phyloP scores from a whole-genome alignment of 176 grass and related monocot species.

The Lolium perenne region DNA sequence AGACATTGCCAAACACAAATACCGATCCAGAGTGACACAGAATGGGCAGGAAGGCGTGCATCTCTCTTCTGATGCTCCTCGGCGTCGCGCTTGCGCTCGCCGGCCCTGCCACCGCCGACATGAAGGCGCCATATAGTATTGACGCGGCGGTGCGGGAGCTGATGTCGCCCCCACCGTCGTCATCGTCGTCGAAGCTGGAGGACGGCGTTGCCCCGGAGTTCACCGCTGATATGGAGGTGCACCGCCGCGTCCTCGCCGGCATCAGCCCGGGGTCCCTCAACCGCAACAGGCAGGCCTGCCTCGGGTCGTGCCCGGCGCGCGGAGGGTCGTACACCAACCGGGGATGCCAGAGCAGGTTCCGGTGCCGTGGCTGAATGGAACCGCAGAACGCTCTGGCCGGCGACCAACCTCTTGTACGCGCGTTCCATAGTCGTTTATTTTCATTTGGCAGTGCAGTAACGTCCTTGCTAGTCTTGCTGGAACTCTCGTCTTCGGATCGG shows the following conservation, averaged over 20 bases:
- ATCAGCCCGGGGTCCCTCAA: background rate
- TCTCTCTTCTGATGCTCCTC: constrained; percentile 14
- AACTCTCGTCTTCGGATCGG: background rate
- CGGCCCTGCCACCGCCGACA: background rate
- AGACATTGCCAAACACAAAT: background rate
- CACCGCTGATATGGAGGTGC: constrained; percentile 1
- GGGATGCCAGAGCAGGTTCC: background rate
- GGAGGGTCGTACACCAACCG: constrained; percentile 38
- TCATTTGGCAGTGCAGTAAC: background rate
- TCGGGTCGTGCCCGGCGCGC: background rate
- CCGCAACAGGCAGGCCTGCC: constrained; percentile 1
- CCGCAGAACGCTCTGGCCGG: too few relatives aligned
- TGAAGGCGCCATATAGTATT: background rate
- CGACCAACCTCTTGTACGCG: background rate
- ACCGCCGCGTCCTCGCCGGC: constrained; percentile 43
- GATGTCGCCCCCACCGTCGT: background rate
- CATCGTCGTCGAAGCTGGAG: constrained; percentile 17
- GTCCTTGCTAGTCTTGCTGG: background rate
- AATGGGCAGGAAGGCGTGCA: constrained; percentile 1
- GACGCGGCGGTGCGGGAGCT: constrained; percentile 14
- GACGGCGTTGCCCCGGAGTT: constrained; percentile 24
- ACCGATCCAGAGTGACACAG: background rate
- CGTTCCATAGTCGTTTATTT: background rate
- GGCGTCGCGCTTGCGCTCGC: constrained; percentile 3
- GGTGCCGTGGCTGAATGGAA: background rate